Conservation (phyloP, 2,329 filamentous ascomycete genomes). For the Zymoseptoria brevis region DNA sequence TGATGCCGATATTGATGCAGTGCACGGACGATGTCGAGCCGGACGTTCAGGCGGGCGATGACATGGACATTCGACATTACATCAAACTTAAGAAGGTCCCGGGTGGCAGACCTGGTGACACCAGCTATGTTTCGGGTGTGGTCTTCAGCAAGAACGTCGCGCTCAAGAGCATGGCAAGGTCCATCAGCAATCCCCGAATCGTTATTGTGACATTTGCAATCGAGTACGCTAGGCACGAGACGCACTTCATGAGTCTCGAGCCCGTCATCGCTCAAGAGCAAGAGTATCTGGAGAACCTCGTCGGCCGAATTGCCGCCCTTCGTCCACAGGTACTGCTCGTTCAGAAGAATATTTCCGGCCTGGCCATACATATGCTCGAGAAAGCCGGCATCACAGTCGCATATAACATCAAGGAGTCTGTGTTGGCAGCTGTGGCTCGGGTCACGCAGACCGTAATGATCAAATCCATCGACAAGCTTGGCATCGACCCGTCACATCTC, state of each 20-base stretch:
- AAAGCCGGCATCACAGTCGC: slow-evolving; percentile 86
- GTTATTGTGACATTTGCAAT: slow-evolving; percentile 91
- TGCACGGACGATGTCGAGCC: slow-evolving; percentile 93
- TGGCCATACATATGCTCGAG: slow-evolving; percentile 80
- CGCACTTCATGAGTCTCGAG: slow-evolving; percentile 96
- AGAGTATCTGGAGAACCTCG: slow-evolving; percentile 84
- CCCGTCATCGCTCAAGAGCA: slow-evolving; percentile 94
- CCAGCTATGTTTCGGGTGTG: slow-evolving; percentile 90
- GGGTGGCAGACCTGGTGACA: slow-evolving; percentile 81
- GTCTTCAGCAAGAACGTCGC: slow-evolving; percentile 97
- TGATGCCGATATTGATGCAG: slow-evolving; percentile 81
- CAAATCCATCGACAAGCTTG: slow-evolving; percentile 88
- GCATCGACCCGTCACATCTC: slow-evolving; percentile 64
- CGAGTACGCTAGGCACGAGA: slow-evolving; percentile 86
- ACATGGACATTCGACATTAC: slow-evolving; percentile 95
- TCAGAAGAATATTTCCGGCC: slow-evolving; percentile 82
- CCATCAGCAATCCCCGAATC: slow-evolving; percentile 75
- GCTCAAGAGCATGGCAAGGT: slow-evolving; percentile 89
- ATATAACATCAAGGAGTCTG: slow-evolving; percentile 93
- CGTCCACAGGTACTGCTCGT: slow-evolving; percentile 82
- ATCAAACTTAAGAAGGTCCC: slow-evolving; percentile 96
- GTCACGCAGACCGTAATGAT: slow-evolving; percentile 90
- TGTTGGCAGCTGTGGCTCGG: slow-evolving; percentile 87
- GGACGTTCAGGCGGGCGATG: slow-evolving; percentile 80
- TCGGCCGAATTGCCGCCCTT: slow-evolving; percentile 81